These are phyloP conservation scores for Wickerhamomyces queroliae DNA, from an alignment of 805 yeast genomes.

Conservation along the genomic window DNA sequence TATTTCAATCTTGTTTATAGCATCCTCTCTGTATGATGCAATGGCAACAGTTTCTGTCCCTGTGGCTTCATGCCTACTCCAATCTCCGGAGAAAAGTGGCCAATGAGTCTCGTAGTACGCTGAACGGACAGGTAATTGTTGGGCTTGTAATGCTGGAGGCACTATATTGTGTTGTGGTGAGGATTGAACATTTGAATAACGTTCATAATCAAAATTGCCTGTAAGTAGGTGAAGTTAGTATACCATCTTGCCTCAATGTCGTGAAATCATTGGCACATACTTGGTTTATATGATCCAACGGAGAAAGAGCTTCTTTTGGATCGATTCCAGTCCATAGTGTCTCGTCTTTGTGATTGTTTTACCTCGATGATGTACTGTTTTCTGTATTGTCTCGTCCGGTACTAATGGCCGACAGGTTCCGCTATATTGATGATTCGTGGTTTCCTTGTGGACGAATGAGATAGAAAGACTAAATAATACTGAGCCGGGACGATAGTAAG, in stretches of 20 bases:
- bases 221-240: background rate
- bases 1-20: conserved; percentile 58
- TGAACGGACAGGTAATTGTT: conserved; percentile 23
- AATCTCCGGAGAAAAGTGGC: conserved; percentile 47
- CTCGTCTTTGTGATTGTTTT: conserved; percentile 2
- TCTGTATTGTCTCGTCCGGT: conserved; percentile 2
- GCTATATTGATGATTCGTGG: background rate
- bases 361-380: too few species aligned
- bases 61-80: conserved; percentile 35
- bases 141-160: conserved; percentile 10
- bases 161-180: conserved; percentile 6
- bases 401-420: conserved; percentile 9
- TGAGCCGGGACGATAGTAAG: too few species aligned
- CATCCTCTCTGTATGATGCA: conserved; percentile 79
- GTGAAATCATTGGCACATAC: conserved; percentile 1
- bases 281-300: conserved; percentile 17
- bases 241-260: background rate
- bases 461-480: too few species aligned
- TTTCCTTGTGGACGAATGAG: background rate
- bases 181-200: conserved; percentile 6
- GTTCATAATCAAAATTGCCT: conserved; percentile 9
- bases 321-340: conserved; percentile 20
- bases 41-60: conserved; percentile 50
- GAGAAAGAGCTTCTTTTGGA: conserved; percentile 23
- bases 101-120: conserved; percentile 42